A percentile compares a stretch with the other conserved stretches of the same genome.
These are phyloP conservation scores for Musa balbisiana DNA, from an alignment of 202 grass and related monocot genomes.

Conservation along the genomic window DNA sequence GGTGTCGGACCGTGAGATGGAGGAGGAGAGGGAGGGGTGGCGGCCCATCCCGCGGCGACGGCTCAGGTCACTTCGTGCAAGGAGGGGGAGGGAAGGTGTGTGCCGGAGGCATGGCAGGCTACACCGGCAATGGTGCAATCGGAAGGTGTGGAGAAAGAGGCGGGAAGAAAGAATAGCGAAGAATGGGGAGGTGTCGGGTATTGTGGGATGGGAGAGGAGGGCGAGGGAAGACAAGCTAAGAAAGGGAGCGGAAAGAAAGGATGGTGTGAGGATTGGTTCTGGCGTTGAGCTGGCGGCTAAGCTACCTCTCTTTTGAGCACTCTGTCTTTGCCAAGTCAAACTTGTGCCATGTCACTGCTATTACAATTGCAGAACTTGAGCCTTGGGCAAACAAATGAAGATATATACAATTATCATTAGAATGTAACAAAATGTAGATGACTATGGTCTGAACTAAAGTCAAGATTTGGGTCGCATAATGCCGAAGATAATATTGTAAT, in stretches of 20 bases:
- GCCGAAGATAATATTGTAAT: too few species aligned
- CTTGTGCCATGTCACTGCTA: background rate
- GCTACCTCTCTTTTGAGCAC: background rate
- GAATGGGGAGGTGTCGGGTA: background rate
- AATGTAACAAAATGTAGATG: too few species aligned
- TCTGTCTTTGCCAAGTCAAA: background rate
- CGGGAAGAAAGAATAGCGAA: background rate
- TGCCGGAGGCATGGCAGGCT: background rate
- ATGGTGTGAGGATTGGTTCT: background rate
- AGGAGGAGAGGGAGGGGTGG: constrained; percentile 40
- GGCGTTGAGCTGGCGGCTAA: background rate
- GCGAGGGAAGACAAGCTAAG: background rate
- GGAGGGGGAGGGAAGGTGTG: constrained; percentile 1
- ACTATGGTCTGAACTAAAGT: too few species aligned
- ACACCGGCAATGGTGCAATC: background rate
- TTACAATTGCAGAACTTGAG: too few species aligned
- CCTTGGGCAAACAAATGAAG: too few species aligned
- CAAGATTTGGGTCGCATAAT: too few species aligned
- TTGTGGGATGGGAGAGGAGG: too few species aligned
- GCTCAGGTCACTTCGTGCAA: background rate
- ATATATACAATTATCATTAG: too few species aligned
- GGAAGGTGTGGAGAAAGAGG: background rate
- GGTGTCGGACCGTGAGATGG: constrained; percentile 41
- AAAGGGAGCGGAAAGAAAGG: background rate
- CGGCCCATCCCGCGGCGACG: constrained; percentile 26